Conservation (phyloP, 805 yeast genomes). For the Metschnikowia picachoensis region DNA sequence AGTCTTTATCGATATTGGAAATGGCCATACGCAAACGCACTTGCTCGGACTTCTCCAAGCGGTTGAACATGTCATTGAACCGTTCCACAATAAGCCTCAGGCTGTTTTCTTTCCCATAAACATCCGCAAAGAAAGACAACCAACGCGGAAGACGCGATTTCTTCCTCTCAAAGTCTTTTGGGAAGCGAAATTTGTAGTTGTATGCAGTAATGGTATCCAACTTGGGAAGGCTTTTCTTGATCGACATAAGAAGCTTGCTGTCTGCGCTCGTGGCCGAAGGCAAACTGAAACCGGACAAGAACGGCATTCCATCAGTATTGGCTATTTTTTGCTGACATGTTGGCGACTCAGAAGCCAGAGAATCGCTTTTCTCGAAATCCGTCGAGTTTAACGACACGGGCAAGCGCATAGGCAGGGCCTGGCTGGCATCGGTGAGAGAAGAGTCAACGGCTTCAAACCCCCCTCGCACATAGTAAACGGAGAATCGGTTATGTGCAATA, state of each 20-base stretch:
- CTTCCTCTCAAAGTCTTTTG: constrained; percentile 15
- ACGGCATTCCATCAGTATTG: constrained; percentile 12
- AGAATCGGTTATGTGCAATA: constrained; percentile 19
- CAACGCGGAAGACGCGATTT: constrained; percentile 29
- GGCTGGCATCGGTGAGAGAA: constrained; percentile 8
- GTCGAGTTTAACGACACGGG: constrained; percentile 10
- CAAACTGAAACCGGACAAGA: constrained; percentile 38
- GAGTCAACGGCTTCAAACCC: constrained; percentile 22
- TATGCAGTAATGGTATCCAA: constrained; percentile 21
- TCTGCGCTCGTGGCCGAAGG: constrained; percentile 39
- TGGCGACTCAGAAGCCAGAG: neutral
- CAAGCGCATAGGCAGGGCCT: constrained; percentile 11
- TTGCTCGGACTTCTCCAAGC: constrained; percentile 38
- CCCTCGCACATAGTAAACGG: constrained; percentile 24
- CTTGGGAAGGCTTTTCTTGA: constrained; percentile 31
- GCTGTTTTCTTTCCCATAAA: constrained; percentile 12
- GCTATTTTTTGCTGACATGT: neutral
- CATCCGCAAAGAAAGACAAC: constrained; percentile 24
- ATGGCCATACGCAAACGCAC: constrained; percentile 35
- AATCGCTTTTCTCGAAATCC: neutral
- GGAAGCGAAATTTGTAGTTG: constrained; percentile 23
- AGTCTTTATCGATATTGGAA: constrained; percentile 14
- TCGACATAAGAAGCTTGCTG: constrained; percentile 32
- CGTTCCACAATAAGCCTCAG: constrained; percentile 22
- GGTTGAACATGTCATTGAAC: constrained; percentile 30